Evolutionary conservation across 305 asterid species (phyloP), one percentile per base, ranked within the genome.

Genomic region (Solanum hybrid): DNA sequence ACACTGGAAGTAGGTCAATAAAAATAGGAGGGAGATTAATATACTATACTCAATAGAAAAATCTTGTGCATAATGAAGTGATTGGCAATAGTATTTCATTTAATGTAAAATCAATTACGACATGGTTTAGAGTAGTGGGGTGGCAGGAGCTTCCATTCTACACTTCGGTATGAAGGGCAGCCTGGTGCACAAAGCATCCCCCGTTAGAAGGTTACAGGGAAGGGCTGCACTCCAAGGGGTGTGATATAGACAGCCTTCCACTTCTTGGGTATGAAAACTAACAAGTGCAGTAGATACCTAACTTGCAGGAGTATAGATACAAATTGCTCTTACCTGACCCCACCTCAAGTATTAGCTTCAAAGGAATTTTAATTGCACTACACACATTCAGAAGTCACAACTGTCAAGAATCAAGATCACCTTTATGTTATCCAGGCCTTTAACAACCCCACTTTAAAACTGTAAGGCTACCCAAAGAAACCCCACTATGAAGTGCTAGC

Each of bases 261-360:
- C 35, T 79, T 4, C 86, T 40, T 81, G n/a, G 24, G 26, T 42
- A 38, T 80, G 86, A 82, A 77, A 80, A 31, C 87, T 3, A 32
- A 84, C 34, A 10, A 5, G 38, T 51, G 31, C 87, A 84, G 75
- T 51, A 84, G 9, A 17, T 45, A 51, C 87, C 75, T 10, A 84
- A 19, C 31, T 84, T 84, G 4, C n/a, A 51, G 75, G 87, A 31
- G 75, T 84, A 84, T 31, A 84, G 42, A 32, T 51, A 87, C 88
- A 86, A 71, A 36, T 26, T 56, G 90, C 75, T 84, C 40, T 29
- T 27, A 31, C n/a, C 26, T 29, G 87, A 51, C 86, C 75, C 91
- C 91, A 88, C 69, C 22, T 86, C 72, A 37, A 64, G 66, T 78
- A 76, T 38, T 89, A 77, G 89, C 82, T 90, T 90, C 51, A 22